phyloP scores from a whole-genome alignment of 2,329 filamentous ascomycete species.

The Alternaria brassicae region DNA sequence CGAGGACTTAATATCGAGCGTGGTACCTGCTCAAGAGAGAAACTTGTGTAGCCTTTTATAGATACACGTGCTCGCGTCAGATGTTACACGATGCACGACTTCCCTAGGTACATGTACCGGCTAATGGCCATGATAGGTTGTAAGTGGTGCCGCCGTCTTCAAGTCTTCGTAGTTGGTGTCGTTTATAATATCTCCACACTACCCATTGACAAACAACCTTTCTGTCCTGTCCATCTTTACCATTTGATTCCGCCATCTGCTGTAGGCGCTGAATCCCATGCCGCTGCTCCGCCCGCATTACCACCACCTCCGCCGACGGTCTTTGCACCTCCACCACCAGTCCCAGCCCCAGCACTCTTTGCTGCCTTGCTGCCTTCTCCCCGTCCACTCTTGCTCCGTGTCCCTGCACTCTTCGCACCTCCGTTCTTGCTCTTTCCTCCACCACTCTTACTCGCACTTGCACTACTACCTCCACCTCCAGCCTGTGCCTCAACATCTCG shows the following conservation, averaged over 20 bases:
- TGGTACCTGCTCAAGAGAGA: background rate
- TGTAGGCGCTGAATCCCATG: background rate
- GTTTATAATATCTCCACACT: background rate
- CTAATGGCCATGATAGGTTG: background rate
- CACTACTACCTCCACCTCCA: background rate
- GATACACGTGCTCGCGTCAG: background rate
- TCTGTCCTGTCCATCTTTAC: background rate
- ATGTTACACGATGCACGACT: background rate
- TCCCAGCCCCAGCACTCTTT: background rate
- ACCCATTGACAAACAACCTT: background rate
- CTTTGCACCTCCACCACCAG: background rate
- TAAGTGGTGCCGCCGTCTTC: background rate
- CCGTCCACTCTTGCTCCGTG: background rate
- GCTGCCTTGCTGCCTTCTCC: background rate
- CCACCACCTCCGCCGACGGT: background rate
- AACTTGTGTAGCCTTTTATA: background rate
- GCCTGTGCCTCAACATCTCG: conserved; percentile 10
- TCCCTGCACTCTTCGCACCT: background rate
- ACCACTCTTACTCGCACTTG: background rate
- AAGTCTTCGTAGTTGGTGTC: background rate
- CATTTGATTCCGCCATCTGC: background rate
- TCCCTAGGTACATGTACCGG: background rate
- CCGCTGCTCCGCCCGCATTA: background rate
- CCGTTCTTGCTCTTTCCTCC: background rate
- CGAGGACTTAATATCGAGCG: background rate